phyloP scores from a whole-genome alignment of 257 asterid genomes.

The Gynochthodes officinalis region DNA sequence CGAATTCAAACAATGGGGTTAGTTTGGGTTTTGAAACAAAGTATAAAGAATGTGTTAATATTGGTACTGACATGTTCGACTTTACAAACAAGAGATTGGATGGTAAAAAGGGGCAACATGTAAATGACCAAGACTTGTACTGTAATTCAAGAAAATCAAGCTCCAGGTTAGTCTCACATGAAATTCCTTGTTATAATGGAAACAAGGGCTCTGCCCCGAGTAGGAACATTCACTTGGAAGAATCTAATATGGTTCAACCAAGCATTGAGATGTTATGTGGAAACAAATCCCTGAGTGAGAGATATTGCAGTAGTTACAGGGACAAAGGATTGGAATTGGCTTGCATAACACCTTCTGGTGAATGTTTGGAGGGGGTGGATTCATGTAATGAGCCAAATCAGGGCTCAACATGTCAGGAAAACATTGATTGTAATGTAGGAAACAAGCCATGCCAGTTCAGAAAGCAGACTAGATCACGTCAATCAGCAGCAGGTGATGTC shows the following conservation, averaged over 20 bases:
- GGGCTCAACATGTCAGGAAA: conserved; percentile 27
- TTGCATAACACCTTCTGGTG: conserved; percentile 25
- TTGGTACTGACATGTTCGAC: conserved; percentile 5
- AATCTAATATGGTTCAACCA: conserved; percentile 15
- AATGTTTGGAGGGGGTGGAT: conserved; percentile 36
- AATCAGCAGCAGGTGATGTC: conserved; percentile 37
- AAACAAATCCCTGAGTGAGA: conserved; percentile 32
- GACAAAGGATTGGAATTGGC: conserved; percentile 34
- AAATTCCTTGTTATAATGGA: conserved; percentile 13
- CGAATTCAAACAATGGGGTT: conserved; percentile 46
- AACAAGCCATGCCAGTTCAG: conserved; percentile 22
- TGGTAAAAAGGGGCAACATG: conserved; percentile 20
- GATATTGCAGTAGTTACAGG: conserved; percentile 29
- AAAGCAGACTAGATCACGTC: conserved; percentile 31
- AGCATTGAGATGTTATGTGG: conserved; percentile 22
- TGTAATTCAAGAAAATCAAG: conserved; percentile 24
- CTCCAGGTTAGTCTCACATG: conserved; percentile 22
- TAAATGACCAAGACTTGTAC: conserved; percentile 32
- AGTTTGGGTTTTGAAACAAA: conserved; percentile 45
- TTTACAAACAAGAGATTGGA: conserved; percentile 21
- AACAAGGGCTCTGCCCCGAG: conserved; percentile 14
- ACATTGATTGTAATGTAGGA: conserved; percentile 21
- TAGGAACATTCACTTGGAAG: conserved; percentile 9
- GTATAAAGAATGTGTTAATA: conserved; percentile 14
- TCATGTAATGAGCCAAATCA: conserved; percentile 55